Evolutionary conservation across 2,329 filamentous ascomycete genomes (phyloP), one percentile per base, ranked within the genome.

Genomic region (Hortaea werneckii): DNA sequence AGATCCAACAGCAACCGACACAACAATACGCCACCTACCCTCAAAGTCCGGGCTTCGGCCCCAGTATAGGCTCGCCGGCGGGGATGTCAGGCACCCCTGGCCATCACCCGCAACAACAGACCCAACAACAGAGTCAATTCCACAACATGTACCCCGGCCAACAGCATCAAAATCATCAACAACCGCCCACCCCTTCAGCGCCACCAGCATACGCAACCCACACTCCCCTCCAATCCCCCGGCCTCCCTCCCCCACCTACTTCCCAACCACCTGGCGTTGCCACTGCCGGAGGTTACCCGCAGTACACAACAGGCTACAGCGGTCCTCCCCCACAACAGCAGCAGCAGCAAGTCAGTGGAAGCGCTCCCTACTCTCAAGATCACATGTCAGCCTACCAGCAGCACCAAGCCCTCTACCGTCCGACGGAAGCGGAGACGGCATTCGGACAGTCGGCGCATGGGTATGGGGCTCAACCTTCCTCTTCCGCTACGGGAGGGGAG

Each of bases 391-490:
- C 20, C 20, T 20, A 20, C 20, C 20, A 20, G 4, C 20, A 20
- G 20, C 20, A 20, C 20, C 20, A 20, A 20, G 20, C 20, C 20
- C 65, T 79, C 12, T 88, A 87, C 59, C 67, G 78, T 45, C 85
- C 84, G 1, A 82, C 78, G 5, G 80, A 84, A 61, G 66, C 67
- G 5, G 83, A 86, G 62, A 64, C 67, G 34, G 52, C 53, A 20
- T 20, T 20, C 4, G 20, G 20, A 20, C 20, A 20, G 20, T 20
- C 20, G 20, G 4, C 20, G 20, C 20, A 20, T 20, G 20, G 20
- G 20, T 20, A 20, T 4, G 20, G 20, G 2, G 20, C 20, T 20
- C 20, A 20, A 20, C 20, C 20, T 20, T 20, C 20, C 20, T 2
- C 20, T 20, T 20, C 20, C 20, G 20, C 20, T 20, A 20, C 20